Evolutionary conservation across 192 early-diverging fungal species (phyloP), one percentile per base, ranked within the genome.

Genomic region (Entomortierella parvispora): DNA sequence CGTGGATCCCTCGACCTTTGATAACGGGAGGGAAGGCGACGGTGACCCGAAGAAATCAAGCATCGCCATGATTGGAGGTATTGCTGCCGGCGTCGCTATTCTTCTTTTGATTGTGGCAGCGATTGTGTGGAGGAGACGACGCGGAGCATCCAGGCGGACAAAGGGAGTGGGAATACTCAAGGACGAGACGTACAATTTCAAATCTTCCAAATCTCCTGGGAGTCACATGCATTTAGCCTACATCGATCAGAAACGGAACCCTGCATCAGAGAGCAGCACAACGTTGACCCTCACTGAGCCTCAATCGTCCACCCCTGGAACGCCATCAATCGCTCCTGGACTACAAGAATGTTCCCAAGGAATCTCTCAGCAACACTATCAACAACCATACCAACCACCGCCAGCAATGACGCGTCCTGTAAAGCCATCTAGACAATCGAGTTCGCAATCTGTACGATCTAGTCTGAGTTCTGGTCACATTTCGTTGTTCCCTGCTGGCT

Each of bases 61-160:
- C 29, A 33, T 7, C 3, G 65, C 32, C 20, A 28, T 68, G 51
- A 64, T 77, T 23, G 74, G 65, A 49, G 74, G 65, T 2, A 68
- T 62, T 18, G 74, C 58, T 45, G 74, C 65, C 0, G 65, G 33
- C n/a, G 58, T 32, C 1, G 59, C 53, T 0, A 31, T 76, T 43
- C 10, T 77, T 31, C 43, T 77, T 3, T 52, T 62, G 0, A 7
- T 22, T 23, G 8, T 64, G 4, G 47, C 32, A 37, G 3, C 51
- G 3, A 2, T 55, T 14, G 17, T 77, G 12, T 64, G 58, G 52
- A 51, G 65, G 55, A 51, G 57, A 45, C 32, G 61, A 28, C 50
- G 65, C 2, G 45, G 34, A 1, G 47, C 15, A 32, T 26, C 29
- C 18, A 22, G 6, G 2, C 29, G 18, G 25, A 37, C 20, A 25